Percentiles rank a stretch among this genome's conserved stretches.
phyloP scores from a whole-genome alignment of 1,139 yeast genomes.

The Hyphopichia buzzinii region DNA sequence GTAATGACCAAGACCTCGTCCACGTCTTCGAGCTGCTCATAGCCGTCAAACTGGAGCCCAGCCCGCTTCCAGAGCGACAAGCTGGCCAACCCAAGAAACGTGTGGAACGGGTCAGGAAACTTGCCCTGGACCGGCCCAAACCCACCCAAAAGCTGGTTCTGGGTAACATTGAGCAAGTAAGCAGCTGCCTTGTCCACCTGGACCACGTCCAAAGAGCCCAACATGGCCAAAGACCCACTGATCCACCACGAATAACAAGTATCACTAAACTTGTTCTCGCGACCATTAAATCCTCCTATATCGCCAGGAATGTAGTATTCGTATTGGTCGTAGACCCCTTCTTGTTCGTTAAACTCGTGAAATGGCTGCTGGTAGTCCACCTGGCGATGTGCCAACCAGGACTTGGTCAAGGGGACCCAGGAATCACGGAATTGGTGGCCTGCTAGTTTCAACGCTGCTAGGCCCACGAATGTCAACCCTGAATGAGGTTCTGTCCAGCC shows the following conservation, averaged over 20 bases:
- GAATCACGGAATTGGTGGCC: slow-evolving; percentile 19
- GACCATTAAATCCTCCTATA: slow-evolving; percentile 83
- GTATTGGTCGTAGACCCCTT: slow-evolving; percentile 18
- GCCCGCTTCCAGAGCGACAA: slow-evolving; percentile 40
- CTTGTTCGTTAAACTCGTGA: slow-evolving; percentile 17
- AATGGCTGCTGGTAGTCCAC: slow-evolving; percentile 33
- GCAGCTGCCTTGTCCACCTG: slow-evolving; percentile 34
- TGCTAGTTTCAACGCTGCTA: slow-evolving; percentile 58
- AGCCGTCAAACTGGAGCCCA: slow-evolving; percentile 9
- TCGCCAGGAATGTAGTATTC: slow-evolving; percentile 44
- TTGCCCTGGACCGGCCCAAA: slow-evolving; percentile 66
- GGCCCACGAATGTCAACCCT: slow-evolving; percentile 85
- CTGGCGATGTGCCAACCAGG: slow-evolving; percentile 69
- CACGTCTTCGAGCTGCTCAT: slow-evolving; percentile 17
- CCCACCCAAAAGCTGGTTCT: slow-evolving; percentile 72
- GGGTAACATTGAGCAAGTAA: slow-evolving; percentile 61
- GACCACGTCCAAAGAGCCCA: slow-evolving; percentile 31
- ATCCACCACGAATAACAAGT: slow-evolving; percentile 95
- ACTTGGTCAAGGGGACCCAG: slow-evolving; percentile 39
- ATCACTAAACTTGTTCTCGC: slow-evolving; percentile 81
- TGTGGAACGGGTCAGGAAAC: slow-evolving; percentile 70
- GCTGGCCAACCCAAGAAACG: slow-evolving; percentile 60
- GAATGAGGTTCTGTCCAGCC: slow-evolving; percentile 69
- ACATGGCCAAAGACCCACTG: slow-evolving; percentile 54
- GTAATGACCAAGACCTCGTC: slow-evolving; percentile 29